Evolutionary conservation across 345 rosid genomes (phyloP).

Genomic region (Sisymbrium irio): DNA sequence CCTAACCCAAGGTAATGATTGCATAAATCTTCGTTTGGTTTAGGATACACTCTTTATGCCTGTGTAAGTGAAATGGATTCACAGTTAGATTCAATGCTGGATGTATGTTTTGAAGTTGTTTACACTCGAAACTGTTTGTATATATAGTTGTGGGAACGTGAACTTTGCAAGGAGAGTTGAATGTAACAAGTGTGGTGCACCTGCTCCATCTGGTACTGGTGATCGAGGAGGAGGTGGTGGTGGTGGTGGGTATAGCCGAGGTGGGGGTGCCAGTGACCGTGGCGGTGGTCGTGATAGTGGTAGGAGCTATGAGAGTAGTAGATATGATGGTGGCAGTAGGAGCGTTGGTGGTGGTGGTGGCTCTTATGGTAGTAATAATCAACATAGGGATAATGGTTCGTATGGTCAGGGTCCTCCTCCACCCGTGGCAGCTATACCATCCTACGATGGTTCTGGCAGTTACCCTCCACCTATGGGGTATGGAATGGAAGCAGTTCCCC

Average conservation of each 20-base stretch:
- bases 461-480: constrained; percentile 68
- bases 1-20: constrained; percentile 70
- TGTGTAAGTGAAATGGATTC: neutral
- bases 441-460: constrained; percentile 63
- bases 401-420: constrained; percentile 70
- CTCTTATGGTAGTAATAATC: constrained; percentile 46
- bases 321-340: constrained; percentile 52
- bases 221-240: constrained; percentile 61
- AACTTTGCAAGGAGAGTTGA: constrained; percentile 93
- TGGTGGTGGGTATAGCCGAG: constrained; percentile 66
- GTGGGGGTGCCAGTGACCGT: constrained; percentile 50
- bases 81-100: neutral
- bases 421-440: constrained; percentile 52
- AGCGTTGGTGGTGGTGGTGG: constrained; percentile 59
- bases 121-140: constrained; percentile 30
- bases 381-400: constrained; percentile 53
- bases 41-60: neutral
- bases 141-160: constrained; percentile 92
- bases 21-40: neutral
- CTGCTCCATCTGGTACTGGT: constrained; percentile 63
- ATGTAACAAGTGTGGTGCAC: constrained; percentile 94
- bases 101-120: constrained; percentile 10
- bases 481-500: constrained; percentile 82
- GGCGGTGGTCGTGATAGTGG: constrained; percentile 62
- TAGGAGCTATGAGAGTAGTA: constrained; percentile 52